phyloP scores from a whole-genome alignment of 1,284 basidiomycete species.

The Cerrena zonata region DNA sequence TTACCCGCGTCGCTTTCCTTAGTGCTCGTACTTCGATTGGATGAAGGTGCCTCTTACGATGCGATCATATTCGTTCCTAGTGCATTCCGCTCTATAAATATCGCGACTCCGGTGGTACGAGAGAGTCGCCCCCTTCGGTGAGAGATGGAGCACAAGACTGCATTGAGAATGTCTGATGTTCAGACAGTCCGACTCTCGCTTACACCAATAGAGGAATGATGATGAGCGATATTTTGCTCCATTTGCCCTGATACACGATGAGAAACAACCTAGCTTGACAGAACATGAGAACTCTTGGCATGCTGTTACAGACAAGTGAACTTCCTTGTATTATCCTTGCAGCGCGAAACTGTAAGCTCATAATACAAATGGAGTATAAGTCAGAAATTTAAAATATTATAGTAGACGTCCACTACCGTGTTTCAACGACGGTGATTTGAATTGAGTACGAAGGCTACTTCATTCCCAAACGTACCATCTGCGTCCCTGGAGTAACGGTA shows the following conservation, averaged over 20 bases:
- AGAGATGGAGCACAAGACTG: not conserved
- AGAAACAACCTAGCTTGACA: not conserved
- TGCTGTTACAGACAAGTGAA: constrained; percentile 6
- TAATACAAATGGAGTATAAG: not conserved
- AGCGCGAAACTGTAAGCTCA: constrained; percentile 3
- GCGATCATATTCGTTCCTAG: no score
- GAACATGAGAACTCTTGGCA: constrained; percentile 6
- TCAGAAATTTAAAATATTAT: not conserved
- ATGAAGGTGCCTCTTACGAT: no score
- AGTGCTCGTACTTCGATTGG: constrained; percentile 8
- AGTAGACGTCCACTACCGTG: constrained; percentile 6
- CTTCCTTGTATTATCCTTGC: constrained; percentile 8
- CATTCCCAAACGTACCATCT: constrained; percentile 20
- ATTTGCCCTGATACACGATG: constrained; percentile 4
- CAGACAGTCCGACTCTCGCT: not conserved
- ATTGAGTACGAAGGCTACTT: constrained; percentile 18
- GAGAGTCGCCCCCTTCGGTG: constrained; percentile 8
- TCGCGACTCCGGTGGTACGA: constrained; percentile 8
- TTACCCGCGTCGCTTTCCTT: constrained; percentile 17
- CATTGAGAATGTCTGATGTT: not conserved
- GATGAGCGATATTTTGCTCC: constrained; percentile 1
- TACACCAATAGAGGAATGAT: constrained; percentile 4
- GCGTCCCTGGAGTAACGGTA: constrained; percentile 9
- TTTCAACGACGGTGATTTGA: not conserved
- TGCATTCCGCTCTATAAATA: not conserved